Base-by-base conservation (phyloP, 2,329 filamentous ascomycete genomes). In the Exophiala viscosa region DNA sequence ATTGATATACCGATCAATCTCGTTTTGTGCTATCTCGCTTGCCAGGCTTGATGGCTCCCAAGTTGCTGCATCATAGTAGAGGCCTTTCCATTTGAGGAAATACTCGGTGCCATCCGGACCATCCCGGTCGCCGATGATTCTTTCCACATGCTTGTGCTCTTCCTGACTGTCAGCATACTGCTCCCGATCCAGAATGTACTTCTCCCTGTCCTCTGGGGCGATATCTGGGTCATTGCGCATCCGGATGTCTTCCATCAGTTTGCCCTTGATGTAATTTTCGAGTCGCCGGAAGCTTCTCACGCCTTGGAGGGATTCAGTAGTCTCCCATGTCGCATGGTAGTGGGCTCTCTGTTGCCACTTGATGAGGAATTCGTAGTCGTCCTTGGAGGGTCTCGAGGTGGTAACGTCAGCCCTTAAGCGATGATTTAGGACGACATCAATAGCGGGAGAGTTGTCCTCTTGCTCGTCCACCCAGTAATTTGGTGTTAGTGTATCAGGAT, bases 281-380 rank as follows among this genome's bases (percentile, higher is more conserved):
- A 99, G 79, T 53, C 91, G 90, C 44, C 91, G 88, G 60, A 86
- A 86, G 55, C 93, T 92, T 57, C 89, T 88, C 66, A 86, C 87
- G n/a, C 84, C 81, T 18, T 83, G 79, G 23, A 96, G 81, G 15
- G 77, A 81, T 50, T 88, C 84, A 54, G 86, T 85, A 0, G 84
- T 85, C 70, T 97, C 91, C 92, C 93, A 99, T 0, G 90, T 95
- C 51, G 95, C 88, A 73, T 99, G 93, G 62, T 95, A 85, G 68
- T 99, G 90, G 9, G 93, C 95, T 70, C 90, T 89, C 61, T 86
- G 89, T 70, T 96, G 89, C 93, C 95, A 99, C 74, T 99, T 99
- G 71, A 99, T 90, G 61, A 82, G 77, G 64, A 83, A 99, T 65
- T 97, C 90, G 63, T 93, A 96, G 66, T 96, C 88, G 48, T 90